A percentile compares a stretch with the other conserved stretches of the same genome.
Conservation (phyloP, 2,329 filamentous ascomycete species). For the Claviceps sp. region DNA sequence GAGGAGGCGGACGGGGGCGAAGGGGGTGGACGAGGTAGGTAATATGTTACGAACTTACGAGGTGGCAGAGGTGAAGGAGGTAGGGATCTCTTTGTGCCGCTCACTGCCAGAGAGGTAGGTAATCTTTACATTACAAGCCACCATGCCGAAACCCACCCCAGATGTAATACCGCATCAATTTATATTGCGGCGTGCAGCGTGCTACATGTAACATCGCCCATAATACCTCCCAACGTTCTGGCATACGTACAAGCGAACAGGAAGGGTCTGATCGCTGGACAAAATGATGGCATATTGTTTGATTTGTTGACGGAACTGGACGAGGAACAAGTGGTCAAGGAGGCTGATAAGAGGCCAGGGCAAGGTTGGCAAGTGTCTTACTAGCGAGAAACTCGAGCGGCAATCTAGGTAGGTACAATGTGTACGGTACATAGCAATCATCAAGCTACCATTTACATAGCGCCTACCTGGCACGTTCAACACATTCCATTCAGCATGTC, state of each 20-base stretch:
- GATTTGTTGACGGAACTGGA: background rate
- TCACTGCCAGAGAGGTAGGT: background rate
- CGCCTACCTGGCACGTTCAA: background rate
- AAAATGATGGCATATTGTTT: background rate
- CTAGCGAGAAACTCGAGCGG: background rate
- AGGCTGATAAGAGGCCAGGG: background rate
- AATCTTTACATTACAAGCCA: background rate
- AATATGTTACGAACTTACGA: background rate
- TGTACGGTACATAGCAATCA: background rate
- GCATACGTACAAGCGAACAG: background rate
- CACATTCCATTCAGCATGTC: no score
- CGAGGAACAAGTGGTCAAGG: background rate
- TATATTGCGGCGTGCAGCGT: no score
- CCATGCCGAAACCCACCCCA: background rate
- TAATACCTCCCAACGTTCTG: no score
- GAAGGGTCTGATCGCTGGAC: background rate
- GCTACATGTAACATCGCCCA: no score
- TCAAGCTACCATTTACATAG: background rate
- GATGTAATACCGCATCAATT: background rate
- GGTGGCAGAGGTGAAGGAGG: background rate
- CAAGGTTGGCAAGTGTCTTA: background rate
- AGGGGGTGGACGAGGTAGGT: background rate
- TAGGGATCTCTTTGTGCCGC: background rate
- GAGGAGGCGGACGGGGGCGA: background rate
- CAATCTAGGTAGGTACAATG: background rate